phyloP scores from a whole-genome alignment of 768 basidiomycete genomes.

The Tricholoma bakamatsutake region DNA sequence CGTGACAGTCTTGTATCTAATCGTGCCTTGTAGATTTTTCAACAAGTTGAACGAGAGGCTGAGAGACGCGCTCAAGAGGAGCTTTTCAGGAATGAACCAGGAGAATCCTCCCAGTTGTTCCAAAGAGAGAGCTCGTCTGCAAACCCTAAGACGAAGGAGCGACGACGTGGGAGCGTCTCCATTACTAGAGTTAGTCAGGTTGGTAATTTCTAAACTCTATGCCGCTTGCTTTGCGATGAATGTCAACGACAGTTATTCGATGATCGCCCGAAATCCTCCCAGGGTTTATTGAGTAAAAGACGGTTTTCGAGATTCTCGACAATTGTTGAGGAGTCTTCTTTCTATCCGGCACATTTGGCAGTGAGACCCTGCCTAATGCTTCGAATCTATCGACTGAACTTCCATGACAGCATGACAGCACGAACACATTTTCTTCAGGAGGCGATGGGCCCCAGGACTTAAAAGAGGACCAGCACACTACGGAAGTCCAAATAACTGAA shows the following conservation, averaged over 20 bases:
- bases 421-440: slow-evolving; percentile 38
- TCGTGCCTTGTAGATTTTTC: slow-evolving; percentile 8
- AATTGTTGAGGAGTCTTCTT: slow-evolving; percentile 39
- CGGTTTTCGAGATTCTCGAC: slow-evolving; percentile 28
- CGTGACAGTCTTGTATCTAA: neutral
- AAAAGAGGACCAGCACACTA: slow-evolving; percentile 43
- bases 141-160: slow-evolving; percentile 26
- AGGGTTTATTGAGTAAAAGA: slow-evolving; percentile 27
- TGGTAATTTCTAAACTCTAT: slow-evolving; percentile 9
- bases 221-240: slow-evolving; percentile 12
- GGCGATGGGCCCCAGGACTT: slow-evolving; percentile 29
- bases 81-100: neutral
- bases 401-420: slow-evolving; percentile 34
- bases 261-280: slow-evolving; percentile 18
- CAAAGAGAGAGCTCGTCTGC: slow-evolving; percentile 6
- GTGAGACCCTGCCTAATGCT: slow-evolving; percentile 22
- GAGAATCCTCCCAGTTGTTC: neutral
- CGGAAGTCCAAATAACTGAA: slow-evolving; percentile 41
- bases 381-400: slow-evolving; percentile 4
- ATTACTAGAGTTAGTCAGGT: slow-evolving; percentile 61
- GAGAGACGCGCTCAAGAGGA: slow-evolving; percentile 13
- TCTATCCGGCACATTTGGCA: slow-evolving; percentile 39
- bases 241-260: slow-evolving; percentile 15
- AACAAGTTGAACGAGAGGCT: slow-evolving; percentile 13
- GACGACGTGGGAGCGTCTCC: slow-evolving; percentile 47